Base-by-base conservation (phyloP, 306 rosid species). In the Gleditsia sinensis region DNA sequence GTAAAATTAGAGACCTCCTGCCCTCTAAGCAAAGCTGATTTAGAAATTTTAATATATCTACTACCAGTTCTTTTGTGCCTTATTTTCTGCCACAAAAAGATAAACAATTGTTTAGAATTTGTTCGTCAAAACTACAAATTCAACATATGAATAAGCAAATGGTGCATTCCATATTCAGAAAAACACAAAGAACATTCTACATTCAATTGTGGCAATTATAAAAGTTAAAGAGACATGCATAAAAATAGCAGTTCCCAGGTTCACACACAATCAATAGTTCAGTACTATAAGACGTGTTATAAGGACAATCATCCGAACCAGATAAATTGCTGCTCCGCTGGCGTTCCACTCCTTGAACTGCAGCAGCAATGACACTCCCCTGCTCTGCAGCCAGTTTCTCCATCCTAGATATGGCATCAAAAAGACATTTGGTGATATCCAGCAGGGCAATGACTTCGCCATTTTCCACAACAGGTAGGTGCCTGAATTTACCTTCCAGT, bases 341-440 rank as follows among this genome's bases (percentile, higher is more conserved):
- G 72, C 96, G 93, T 57, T 94, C 97, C 57, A 75, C 90, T 33
- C 97, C 98, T 77, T 86, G 97, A 54, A 87, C 95, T 46, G 98
- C 96, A 69, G 96, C 95, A 65, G 97, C 97, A 84, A 94, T 86
- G 30, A 90, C 96, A 80, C 85, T 94, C 34, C 98, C 90, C 81
- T 94, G 95, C 85, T 90, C 93, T 6, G 95, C 89, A 45, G 98
- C 97, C 84, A n/a, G n/a, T n/a, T 88, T 94, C 86, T 94, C 97
- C 97, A 90, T 78, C 83, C 91, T 87, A 32, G 90, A 79, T 84
- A 94, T 94, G 71, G 97, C 98, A 80, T 94, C 98, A 80, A 90
- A 94, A 10, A 94, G 97, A 76, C 98, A 94, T 81, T 83, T 90
- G 66, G 96, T 86, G 58, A 94, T 94, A 88, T 94, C 98, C 70